Base-by-base conservation (phyloP, 2,329 filamentous ascomycete genomes). In the Fusarium nurragi region DNA sequence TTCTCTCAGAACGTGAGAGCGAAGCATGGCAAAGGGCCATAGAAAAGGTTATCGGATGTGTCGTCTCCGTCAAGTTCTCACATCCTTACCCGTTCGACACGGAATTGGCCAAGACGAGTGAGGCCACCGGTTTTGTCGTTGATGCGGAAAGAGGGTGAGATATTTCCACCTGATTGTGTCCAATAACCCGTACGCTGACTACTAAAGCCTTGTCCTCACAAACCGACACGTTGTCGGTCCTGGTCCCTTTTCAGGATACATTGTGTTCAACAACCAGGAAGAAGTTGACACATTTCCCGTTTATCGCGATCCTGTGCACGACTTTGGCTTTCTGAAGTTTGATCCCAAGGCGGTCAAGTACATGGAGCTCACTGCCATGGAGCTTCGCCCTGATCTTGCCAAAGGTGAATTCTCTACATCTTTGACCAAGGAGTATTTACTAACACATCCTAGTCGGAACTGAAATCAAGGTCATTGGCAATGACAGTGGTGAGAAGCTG, bases 1-100 rank as follows among this genome's bases (percentile, higher is more conserved):
- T 65, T 3, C 41, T 65, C 0, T 65, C 62, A 9, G 62, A 65
- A 8, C 47, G 62, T 5, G 62, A 65, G n/a, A 65, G 62, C 6
- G 62, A 65, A 12, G 50, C 62, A 5, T 99, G 95, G 95, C 94
- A 98, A 77, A 90, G 89, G 40, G 97, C 94, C 0, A 97, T 98
- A 62, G 93, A 97, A 78, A 90, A 88, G 60, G 95, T 99, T 4
- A 94, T 98, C 39, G 88, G 90, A 75, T 97, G 93, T 70, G 95
- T 98, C n/a, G 95, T 99, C 28, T 97, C 94, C 12, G 98, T 99
- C 74, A 92, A 96, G 67, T 99, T 98, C 81, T 98, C 94, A 76
- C 93, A 97, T 81, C 97, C 95, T 1, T 97, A 92, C 76, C 93
- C 94, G 16, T 99, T 99, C 76, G 95, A 99, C 76, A 98, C 95